Conservation (phyloP, 2,329 filamentous ascomycete species). For the Penicillium sp. region DNA sequence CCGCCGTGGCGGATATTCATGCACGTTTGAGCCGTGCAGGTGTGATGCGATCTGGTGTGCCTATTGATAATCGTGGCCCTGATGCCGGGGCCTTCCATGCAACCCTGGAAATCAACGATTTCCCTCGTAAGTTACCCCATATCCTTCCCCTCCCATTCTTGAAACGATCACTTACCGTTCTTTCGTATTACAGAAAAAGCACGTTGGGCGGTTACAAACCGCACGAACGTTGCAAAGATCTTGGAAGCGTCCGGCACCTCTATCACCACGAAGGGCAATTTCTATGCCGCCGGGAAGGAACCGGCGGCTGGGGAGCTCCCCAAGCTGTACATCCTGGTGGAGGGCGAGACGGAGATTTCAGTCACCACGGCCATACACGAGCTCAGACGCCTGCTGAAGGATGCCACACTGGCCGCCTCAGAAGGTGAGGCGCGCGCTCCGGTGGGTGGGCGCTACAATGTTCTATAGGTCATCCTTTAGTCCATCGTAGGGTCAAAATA, state of each 20-base stretch:
- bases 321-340: constrained; percentile 97
- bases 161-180: constrained; percentile 9
- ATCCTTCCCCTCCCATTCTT: neutral
- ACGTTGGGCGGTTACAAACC: constrained; percentile 96
- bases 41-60: constrained; percentile 84
- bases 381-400: constrained; percentile 80
- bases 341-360: constrained; percentile 91
- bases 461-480: constrained; percentile 68
- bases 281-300: constrained; percentile 78
- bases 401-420: constrained; percentile 84
- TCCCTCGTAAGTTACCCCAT: constrained; percentile 62
- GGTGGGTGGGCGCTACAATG: constrained; percentile 78
- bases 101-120: constrained; percentile 98
- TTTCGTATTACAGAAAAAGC: constrained; percentile 66
- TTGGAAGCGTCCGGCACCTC: constrained; percentile 90
- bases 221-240: constrained; percentile 97
- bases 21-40: constrained; percentile 84
- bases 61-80: constrained; percentile 97
- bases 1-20: constrained; percentile 89
- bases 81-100: constrained; percentile 96
- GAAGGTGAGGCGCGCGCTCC: constrained; percentile 81
- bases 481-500: neutral
- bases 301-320: constrained; percentile 72
- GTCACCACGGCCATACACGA: constrained; percentile 90
- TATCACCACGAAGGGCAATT: constrained; percentile 95